phyloP scores from a whole-genome alignment of 345 rosid species.

The Linum trigynum region DNA sequence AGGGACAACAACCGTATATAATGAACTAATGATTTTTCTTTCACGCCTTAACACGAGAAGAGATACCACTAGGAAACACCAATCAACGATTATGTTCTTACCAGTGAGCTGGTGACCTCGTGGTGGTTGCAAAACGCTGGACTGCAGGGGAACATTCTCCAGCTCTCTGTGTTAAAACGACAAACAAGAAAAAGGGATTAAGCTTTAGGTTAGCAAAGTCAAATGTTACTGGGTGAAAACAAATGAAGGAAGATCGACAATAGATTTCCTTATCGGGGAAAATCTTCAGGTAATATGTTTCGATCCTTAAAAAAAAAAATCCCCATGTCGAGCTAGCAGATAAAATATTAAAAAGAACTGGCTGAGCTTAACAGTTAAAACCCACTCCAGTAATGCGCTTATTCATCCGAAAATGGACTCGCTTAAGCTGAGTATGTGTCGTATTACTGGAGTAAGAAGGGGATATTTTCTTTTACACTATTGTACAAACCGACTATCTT shows the following conservation, averaged over 20 bases:
- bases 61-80: not conserved
- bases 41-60: no score
- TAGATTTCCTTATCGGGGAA: not conserved
- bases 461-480: no score
- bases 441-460: no score
- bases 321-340: no score
- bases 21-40: no score
- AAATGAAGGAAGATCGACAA: constrained; percentile 1
- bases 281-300: not conserved
- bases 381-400: no score
- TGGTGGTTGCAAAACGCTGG: not conserved
- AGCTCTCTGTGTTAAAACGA: not conserved
- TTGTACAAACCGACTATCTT: no score
- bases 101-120: not conserved
- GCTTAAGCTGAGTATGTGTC: no score
- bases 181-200: not conserved
- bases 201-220: not conserved
- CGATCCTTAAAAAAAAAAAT: not conserved
- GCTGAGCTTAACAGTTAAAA: no score
- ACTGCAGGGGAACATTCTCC: not conserved
- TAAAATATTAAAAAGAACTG: no score
- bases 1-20: no score
- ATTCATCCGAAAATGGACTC: no score
- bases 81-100: not conserved
- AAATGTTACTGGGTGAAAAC: not conserved